Percentiles rank a stretch among this genome's conserved stretches.
phyloP scores from a whole-genome alignment of 179 eudicot genomes.

The Silene vulgaris region DNA sequence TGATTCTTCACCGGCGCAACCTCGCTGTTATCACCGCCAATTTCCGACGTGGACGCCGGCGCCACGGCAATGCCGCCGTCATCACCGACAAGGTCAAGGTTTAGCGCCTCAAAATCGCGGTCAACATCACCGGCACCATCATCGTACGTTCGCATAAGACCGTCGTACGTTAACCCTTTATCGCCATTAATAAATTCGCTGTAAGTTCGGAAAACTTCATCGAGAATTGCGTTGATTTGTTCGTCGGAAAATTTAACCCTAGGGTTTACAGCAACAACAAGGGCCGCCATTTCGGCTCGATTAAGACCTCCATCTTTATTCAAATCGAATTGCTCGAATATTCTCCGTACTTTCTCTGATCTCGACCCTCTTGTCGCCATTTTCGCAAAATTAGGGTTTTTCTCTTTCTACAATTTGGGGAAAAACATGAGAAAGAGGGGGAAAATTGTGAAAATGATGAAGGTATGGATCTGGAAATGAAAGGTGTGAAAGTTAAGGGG shows the following conservation, averaged over 20 bases:
- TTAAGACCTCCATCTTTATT: conserved; percentile 80
- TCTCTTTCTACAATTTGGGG: not conserved
- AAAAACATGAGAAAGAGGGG: not conserved
- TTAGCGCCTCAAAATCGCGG: conserved; percentile 78
- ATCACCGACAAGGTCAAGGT: conserved; percentile 35
- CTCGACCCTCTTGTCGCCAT: conserved; percentile 64
- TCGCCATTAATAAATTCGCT: conserved; percentile 66
- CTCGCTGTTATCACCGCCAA: conserved; percentile 43
- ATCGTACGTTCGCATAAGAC: conserved; percentile 77
- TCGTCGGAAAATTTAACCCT: conserved; percentile 84
- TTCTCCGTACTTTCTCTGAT: conserved; percentile 72
- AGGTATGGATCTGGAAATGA: conserved; percentile 29
- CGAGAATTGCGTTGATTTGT: conserved; percentile 82
- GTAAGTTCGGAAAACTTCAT: conserved; percentile 85
- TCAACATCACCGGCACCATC: conserved; percentile 99
- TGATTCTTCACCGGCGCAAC: conserved; percentile 66
- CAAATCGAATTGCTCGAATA: conserved; percentile 71
- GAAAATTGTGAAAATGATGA: not conserved
- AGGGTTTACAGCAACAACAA: conserved; percentile 94
- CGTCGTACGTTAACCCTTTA: conserved; percentile 68
- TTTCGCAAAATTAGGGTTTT: conserved; percentile 26
- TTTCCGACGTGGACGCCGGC: conserved; percentile 52
- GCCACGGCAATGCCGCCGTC: conserved; percentile 19
- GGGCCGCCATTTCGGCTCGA: conserved; percentile 78
- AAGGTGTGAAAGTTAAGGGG: conserved; percentile 17